Percentiles rank a stretch among this genome's conserved stretches.
phyloP scores from a whole-genome alignment of 139 green algal genomes.

The Zygnema circumcarinatum region DNA sequence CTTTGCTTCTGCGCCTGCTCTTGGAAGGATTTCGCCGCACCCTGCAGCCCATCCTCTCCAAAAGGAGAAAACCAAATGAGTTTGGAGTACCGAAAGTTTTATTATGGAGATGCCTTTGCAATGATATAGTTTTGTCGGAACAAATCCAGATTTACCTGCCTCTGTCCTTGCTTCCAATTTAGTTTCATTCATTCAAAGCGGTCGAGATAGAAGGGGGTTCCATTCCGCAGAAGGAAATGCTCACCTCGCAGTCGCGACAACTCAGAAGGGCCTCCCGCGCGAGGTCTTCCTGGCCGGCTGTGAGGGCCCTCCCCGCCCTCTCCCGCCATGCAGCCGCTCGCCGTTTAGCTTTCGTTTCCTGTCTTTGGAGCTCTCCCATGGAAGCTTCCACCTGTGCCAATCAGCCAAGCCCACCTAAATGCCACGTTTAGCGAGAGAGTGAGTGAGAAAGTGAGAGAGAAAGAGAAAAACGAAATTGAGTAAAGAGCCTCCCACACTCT shows the following conservation, averaged over 20 bases:
- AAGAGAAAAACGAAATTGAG: not conserved
- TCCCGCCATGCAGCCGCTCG: not conserved
- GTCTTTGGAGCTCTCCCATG: not conserved
- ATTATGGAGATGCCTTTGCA: too few species aligned
- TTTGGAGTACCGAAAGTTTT: too few species aligned
- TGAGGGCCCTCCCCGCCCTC: not conserved
- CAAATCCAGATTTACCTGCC: too few species aligned
- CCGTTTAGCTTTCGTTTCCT: not conserved
- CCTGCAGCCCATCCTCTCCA: not conserved
- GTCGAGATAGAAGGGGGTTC: too few species aligned
- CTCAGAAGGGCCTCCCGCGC: not conserved
- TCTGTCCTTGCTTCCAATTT: too few species aligned
- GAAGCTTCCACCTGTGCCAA: not conserved
- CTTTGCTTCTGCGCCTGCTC: not conserved
- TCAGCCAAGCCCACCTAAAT: too few species aligned
- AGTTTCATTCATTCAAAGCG: too few species aligned
- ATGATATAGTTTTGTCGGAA: too few species aligned
- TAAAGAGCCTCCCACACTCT: not conserved
- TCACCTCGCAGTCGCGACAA: not conserved
- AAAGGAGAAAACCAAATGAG: too few species aligned
- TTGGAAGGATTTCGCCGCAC: not conserved
- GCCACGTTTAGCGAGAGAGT: not conserved
- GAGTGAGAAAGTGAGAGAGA: not conserved
- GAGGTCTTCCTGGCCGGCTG: not conserved
- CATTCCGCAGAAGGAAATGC: too few species aligned